phyloP scores from a whole-genome alignment of 1,284 basidiomycete genomes.

The Malassezia restricta region DNA sequence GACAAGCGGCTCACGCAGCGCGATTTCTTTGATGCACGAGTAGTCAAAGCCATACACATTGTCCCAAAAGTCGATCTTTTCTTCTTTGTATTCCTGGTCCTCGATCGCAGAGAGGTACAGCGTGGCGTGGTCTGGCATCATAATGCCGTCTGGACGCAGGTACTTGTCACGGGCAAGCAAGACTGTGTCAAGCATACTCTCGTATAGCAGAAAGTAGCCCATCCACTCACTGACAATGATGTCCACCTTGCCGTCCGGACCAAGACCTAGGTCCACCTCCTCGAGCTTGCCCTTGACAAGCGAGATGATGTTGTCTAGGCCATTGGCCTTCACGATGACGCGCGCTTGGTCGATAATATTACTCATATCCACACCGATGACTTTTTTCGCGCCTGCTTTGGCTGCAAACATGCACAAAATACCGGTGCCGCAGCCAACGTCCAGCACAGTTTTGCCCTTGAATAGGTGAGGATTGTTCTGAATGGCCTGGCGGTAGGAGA shows the following conservation, averaged over 20 bases:
- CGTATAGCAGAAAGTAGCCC: slow-evolving; percentile 71
- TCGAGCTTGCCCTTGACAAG: slow-evolving; percentile 97
- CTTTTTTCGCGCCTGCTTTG: slow-evolving; percentile 88
- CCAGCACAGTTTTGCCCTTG: slow-evolving; percentile 64
- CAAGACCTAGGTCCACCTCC: slow-evolving; percentile 55
- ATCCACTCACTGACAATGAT: slow-evolving; percentile 99
- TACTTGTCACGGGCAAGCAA: slow-evolving; percentile 93
- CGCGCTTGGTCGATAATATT: slow-evolving; percentile 98
- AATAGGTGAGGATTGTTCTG: slow-evolving; percentile 89
- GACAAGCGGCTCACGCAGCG: slow-evolving; percentile 85
- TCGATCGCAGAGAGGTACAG: slow-evolving; percentile 94
- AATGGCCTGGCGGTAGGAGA: slow-evolving; percentile 88
- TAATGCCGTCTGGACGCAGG: slow-evolving; percentile 67
- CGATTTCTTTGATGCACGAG: slow-evolving; percentile 98
- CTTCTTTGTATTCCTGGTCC: slow-evolving; percentile 98
- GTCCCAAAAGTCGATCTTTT: slow-evolving; percentile 94
- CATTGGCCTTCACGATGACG: slow-evolving; percentile 92
- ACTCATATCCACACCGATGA: slow-evolving; percentile 85
- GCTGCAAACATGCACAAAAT: slow-evolving; percentile 99
- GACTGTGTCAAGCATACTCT: slow-evolving; percentile 98
- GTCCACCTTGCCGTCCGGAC: slow-evolving; percentile 52
- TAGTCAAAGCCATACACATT: slow-evolving; percentile 99
- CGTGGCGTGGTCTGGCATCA: slow-evolving; percentile 92
- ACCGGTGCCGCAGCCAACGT: slow-evolving; percentile 96
- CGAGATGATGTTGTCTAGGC: slow-evolving; percentile 78